Evolutionary conservation across 2,329 filamentous ascomycete species (phyloP), one percentile per base, ranked within the genome.

Genomic region (Thermomyces lanuginosus): DNA sequence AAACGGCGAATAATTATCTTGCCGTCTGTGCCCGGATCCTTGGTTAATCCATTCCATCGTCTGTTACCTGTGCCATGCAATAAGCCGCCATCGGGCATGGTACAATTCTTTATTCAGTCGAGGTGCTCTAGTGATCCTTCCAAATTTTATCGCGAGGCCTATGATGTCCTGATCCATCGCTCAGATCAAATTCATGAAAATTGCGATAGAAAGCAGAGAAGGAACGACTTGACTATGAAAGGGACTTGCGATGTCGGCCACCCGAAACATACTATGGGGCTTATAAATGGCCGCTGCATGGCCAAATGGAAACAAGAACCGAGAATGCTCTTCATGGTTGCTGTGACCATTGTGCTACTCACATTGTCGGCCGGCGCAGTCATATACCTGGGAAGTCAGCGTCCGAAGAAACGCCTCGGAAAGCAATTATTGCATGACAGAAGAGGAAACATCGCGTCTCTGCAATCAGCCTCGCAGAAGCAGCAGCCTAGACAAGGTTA

Each of bases 231-330:
- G n/a, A n/a, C n/a, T n/a, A n/a, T n/a, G n/a, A n/a, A n/a, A n/a
- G n/a, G n/a, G n/a, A 29, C 25, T 13, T 39, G 37, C 27, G 31
- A 29, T 11, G 22, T 35, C 26, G 37, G 37, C 15, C 36, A 35
- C 30, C 35, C 35, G 14, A 30, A 20, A 10, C 29, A 20, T n/a
- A 28, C 36, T 12, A 11, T 22, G 8, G 21, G 12, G 8, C 30
- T 33, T 16, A 36, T 34, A 16, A 30, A 25, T 16, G 23, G 20
- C 12, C 31, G 35, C 28, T 39, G 37, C 21, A 26, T 28, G 15
- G 30, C 26, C 16, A 34, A 26, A 31, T 28, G 28, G 28, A 24
- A 24, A 7, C 21, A 21, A 15, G 35, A 38, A 22, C 25, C 26
- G 13, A 28, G 26, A 26, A 33, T 26, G 19, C 37, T 39, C 17